Percentiles rank a stretch among this genome's conserved stretches.
Conservation (phyloP, 108 stramenopile genomes). For the Seminavis robusta region DNA sequence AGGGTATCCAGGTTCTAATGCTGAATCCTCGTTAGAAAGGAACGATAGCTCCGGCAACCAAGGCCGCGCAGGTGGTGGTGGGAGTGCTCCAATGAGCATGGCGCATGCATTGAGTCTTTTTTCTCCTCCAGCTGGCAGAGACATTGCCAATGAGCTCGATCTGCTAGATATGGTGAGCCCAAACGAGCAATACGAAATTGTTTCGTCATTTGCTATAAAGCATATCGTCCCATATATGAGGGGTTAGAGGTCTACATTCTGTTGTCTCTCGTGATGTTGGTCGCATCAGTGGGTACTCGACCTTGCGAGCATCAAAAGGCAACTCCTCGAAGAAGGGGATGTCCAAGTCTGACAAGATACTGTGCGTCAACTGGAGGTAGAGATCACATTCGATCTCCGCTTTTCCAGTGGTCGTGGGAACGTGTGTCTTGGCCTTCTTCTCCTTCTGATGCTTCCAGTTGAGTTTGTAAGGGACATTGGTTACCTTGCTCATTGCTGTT, state of each 20-base stretch:
- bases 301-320: too few relatives aligned
- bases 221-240: slow-evolving; percentile 12
- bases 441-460: too few relatives aligned
- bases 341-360: too few relatives aligned
- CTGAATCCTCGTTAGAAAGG: background rate
- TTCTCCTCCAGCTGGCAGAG: slow-evolving; percentile 6
- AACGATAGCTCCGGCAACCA: background rate
- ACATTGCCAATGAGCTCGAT: slow-evolving; percentile 11
- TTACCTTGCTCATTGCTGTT: too few relatives aligned
- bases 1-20: background rate
- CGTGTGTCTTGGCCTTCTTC: too few relatives aligned
- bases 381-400: too few relatives aligned
- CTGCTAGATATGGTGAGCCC: slow-evolving; percentile 12
- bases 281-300: too few relatives aligned
- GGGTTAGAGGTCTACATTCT: background rate
- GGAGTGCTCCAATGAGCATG: background rate
- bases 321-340: too few relatives aligned
- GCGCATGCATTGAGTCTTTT: slow-evolving; percentile 3
- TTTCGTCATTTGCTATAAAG: slow-evolving; percentile 4
- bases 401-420: too few relatives aligned
- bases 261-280: too few relatives aligned
- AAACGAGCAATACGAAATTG: slow-evolving; percentile 13
- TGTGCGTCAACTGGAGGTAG: too few relatives aligned
- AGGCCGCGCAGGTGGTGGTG: background rate
- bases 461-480: too few relatives aligned